Evolutionary conservation across 371 early-diverging fungal species (phyloP).

Genomic region (Gilbertella persicaria): DNA sequence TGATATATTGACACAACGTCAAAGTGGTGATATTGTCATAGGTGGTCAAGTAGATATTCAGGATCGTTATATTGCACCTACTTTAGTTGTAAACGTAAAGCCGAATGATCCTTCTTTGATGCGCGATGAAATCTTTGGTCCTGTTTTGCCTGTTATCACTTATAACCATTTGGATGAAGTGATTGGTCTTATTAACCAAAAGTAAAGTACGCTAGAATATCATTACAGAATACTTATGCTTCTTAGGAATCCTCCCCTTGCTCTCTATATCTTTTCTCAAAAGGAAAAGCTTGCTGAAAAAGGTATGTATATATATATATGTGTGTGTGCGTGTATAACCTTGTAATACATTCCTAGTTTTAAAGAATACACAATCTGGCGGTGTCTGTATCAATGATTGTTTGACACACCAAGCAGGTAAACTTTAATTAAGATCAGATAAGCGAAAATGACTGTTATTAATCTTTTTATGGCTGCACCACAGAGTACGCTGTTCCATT

Average conservation of each 20-base stretch:
- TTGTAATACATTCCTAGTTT: conserved; percentile 34
- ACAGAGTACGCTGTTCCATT: conserved; percentile 76
- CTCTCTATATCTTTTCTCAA: conserved; percentile 67
- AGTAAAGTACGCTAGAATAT: conserved; percentile 10
- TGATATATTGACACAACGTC: conserved; percentile 50
- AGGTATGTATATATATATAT: conserved; percentile 15
- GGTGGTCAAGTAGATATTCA: conserved; percentile 40
- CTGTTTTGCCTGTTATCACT: conserved; percentile 82
- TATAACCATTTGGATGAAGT: conserved; percentile 74
- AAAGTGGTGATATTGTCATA: conserved; percentile 54
- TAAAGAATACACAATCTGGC: conserved; percentile 74
- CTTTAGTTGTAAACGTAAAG: conserved; percentile 24
- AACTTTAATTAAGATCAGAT: neutral
- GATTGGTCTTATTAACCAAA: conserved; percentile 62
- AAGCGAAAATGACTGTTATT: conserved; percentile 2
- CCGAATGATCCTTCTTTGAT: conserved; percentile 33
- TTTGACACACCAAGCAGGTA: conserved; percentile 65
- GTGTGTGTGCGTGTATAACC: neutral
- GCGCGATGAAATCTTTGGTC: conserved; percentile 76
- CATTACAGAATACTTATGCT: neutral
- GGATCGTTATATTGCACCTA: conserved; percentile 31
- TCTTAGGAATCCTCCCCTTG: conserved; percentile 65
- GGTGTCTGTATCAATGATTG: conserved; percentile 81
- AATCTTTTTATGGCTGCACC: neutral
- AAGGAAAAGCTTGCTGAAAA: conserved; percentile 33